Evolutionary conservation across 352 stramenopile genomes (phyloP).

Genomic region (Pythium insidiosum): DNA sequence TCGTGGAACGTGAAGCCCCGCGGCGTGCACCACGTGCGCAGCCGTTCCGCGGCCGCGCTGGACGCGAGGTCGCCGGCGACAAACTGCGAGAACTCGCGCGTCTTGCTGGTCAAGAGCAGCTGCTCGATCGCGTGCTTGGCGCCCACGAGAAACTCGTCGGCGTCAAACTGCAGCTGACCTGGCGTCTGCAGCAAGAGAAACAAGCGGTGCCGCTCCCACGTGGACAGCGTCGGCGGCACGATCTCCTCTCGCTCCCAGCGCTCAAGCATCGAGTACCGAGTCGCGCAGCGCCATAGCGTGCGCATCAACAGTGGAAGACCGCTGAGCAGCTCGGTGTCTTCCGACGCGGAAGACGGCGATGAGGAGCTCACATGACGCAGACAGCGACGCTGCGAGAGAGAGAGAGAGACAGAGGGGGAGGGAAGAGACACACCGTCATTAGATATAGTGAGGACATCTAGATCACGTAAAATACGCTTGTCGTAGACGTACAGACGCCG

Average conservation of each 20-base stretch:
- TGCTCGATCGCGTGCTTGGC: constrained; percentile 10
- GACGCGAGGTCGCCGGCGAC: background rate
- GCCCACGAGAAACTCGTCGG: constrained; percentile 8
- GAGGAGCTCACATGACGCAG: no score
- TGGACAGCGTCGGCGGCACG: constrained; percentile 6
- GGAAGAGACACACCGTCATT: no score
- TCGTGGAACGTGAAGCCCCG: constrained; percentile 8
- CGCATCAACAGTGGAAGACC: constrained; percentile 8
- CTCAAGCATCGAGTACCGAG: constrained; percentile 3
- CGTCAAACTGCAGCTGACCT: constrained; percentile 8
- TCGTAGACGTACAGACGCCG: no score
- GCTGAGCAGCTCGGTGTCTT: constrained; percentile 5
- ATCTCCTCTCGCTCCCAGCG: constrained; percentile 9
- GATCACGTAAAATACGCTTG: no score
- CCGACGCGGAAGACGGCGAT: no score
- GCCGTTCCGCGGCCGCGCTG: background rate
- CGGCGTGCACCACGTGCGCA: constrained; percentile 7
- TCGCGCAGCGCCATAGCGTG: constrained; percentile 12
- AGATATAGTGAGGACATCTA: no score
- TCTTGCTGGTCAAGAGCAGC: constrained; percentile 9
- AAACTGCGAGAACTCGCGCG: constrained; percentile 11
- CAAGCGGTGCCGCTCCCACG: constrained; percentile 11
- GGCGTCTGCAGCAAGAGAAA: constrained; percentile 13
- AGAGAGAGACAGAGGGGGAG: no score
- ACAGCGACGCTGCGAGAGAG: no score